Evolutionary conservation across 2,329 filamentous ascomycete species (phyloP).

Genomic region (Xylariomycetidae sp.): DNA sequence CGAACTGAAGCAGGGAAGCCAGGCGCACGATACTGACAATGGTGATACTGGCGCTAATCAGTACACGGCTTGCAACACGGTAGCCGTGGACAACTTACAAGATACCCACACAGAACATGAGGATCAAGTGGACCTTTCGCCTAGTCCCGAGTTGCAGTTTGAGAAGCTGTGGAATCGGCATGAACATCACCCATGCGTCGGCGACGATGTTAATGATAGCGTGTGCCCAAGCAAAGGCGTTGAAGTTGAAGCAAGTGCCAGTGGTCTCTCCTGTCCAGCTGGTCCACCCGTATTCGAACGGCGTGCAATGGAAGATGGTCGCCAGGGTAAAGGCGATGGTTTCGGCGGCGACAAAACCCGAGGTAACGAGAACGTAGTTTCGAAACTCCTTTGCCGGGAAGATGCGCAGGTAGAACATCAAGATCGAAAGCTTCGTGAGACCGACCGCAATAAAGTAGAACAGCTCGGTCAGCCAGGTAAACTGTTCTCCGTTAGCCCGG

Average conservation of each 20-base stretch:
- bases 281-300: constrained; percentile 7
- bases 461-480: constrained; percentile 7
- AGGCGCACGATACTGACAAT: constrained; percentile 7
- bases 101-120: constrained; percentile 9
- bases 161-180: constrained; percentile 7
- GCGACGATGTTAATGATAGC: constrained; percentile 7
- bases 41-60: constrained; percentile 9
- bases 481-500: not conserved
- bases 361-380: constrained; percentile 5
- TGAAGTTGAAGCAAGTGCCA: constrained; percentile 6
- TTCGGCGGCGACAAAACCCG: constrained; percentile 6
- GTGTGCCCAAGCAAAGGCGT: constrained; percentile 8
- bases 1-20: constrained; percentile 6
- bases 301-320: constrained; percentile 7
- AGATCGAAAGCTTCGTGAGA: constrained; percentile 6
- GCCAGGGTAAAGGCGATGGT: constrained; percentile 6
- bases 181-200: constrained; percentile 6
- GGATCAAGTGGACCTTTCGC: constrained; percentile 6
- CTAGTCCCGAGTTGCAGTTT: constrained; percentile 5
- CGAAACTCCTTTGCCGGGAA: constrained; percentile 6
- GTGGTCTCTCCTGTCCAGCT: constrained; percentile 4
- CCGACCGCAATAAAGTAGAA: constrained; percentile 6
- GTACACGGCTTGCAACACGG: no score
- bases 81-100: constrained; percentile 8
- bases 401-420: constrained; percentile 10